phyloP scores from a whole-genome alignment of 345 rosid species.

The Fremontodendron californicum region DNA sequence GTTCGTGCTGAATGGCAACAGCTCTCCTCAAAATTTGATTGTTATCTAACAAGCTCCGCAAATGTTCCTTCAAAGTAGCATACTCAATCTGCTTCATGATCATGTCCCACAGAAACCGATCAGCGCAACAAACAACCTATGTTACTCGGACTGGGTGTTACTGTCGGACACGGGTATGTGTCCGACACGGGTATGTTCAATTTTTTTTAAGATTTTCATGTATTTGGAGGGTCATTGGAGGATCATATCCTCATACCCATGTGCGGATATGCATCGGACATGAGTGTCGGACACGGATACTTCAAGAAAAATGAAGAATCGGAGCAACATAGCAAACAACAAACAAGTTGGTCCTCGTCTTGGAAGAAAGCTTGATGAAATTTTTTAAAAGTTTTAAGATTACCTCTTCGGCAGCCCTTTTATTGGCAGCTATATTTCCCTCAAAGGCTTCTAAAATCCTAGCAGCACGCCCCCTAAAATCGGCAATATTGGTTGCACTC shows the following conservation, averaged over 20 bases:
- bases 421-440: background rate
- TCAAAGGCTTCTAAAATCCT: slow-evolving; percentile 10
- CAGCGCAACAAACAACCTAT: too few relatives aligned
- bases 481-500: background rate
- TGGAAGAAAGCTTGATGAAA: background rate
- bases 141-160: too few relatives aligned
- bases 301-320: too few relatives aligned
- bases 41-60: slow-evolving; percentile 4
- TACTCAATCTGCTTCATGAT: background rate
- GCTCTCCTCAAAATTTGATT: slow-evolving; percentile 12
- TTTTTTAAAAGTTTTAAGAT: background rate
- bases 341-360: background rate
- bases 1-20: slow-evolving; percentile 14
- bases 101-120: background rate
- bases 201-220: too few relatives aligned
- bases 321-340: too few relatives aligned
- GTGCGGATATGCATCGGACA: too few relatives aligned
- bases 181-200: too few relatives aligned
- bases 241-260: too few relatives aligned
- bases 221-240: too few relatives aligned
- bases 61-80: background rate
- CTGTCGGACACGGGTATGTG: too few relatives aligned
- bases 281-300: too few relatives aligned
- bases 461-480: slow-evolving; percentile 2
- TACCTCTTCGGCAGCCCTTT: slow-evolving; percentile 2